Conservation (phyloP, 2,329 filamentous ascomycete genomes). For the Plenodomus biglobosus region DNA sequence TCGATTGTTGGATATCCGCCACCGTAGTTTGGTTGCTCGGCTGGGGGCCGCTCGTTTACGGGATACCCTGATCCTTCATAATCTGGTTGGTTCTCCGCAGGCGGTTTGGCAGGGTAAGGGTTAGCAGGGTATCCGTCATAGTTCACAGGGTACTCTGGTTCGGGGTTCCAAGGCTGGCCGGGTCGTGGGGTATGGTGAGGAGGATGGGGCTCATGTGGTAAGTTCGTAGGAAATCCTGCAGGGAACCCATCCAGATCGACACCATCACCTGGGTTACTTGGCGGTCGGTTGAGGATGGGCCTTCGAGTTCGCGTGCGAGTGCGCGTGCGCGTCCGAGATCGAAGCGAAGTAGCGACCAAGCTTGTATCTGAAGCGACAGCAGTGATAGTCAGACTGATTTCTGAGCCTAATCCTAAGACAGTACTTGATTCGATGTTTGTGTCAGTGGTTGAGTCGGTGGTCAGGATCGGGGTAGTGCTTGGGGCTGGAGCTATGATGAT, state of each 20-base stretch:
- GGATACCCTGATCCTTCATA: too few relatives aligned
- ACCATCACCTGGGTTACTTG: neutral
- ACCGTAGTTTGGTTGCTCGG: neutral
- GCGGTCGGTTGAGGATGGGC: neutral
- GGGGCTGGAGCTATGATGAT: too few relatives aligned
- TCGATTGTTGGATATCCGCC: neutral
- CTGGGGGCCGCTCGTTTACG: neutral
- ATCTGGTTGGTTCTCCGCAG: neutral
- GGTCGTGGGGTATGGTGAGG: neutral
- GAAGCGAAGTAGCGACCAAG: neutral
- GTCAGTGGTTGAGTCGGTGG: too few relatives aligned
- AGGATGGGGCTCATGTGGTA: neutral
- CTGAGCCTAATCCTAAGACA: too few relatives aligned
- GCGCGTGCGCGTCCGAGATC: neutral
- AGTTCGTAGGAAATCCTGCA: neutral
- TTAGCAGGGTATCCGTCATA: neutral
- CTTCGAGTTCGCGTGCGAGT: neutral
- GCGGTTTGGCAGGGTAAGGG: neutral
- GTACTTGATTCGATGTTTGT: too few relatives aligned
- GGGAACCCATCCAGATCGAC: too few relatives aligned
- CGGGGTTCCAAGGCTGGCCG: neutral
- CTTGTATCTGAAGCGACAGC: neutral
- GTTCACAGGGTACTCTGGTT: neutral
- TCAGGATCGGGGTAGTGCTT: too few relatives aligned
- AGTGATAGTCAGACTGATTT: neutral